Conservation (phyloP, 78 protist species). For the Pelomyxa schiedti region DNA sequence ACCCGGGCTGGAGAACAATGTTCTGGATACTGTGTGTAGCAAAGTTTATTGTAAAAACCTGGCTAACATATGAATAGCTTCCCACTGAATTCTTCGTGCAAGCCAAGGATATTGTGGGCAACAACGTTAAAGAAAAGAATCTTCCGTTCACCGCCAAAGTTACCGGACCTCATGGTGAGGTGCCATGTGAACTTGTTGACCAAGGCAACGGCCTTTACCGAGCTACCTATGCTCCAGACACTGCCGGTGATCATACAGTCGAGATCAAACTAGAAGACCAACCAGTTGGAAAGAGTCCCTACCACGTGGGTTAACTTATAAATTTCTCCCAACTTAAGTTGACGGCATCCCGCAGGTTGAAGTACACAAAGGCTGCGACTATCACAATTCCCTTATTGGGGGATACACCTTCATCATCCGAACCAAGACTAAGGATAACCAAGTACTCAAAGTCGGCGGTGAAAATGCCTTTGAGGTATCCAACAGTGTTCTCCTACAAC, state of each 20-base stretch:
- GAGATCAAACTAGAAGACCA: conserved; percentile 34
- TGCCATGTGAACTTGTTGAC: conserved; percentile 27
- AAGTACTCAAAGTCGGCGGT: conserved; percentile 39
- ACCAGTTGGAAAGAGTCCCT: conserved; percentile 46
- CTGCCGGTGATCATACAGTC: conserved; percentile 16
- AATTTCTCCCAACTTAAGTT: too few species aligned
- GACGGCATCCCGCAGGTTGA: too few species aligned
- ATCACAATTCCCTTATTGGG: conserved; percentile 23
- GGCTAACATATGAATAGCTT: too few species aligned
- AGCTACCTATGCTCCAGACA: conserved; percentile 12
- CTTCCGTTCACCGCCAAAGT: conserved; percentile 40
- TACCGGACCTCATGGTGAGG: conserved; percentile 32
- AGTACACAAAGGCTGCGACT: too few species aligned
- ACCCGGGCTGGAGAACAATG: neutral
- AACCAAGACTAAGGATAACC: conserved; percentile 43
- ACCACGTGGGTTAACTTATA: too few species aligned
- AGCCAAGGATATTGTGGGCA: neutral
- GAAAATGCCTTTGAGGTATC: too few species aligned
- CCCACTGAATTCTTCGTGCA: neutral
- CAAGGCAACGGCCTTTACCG: conserved; percentile 26
- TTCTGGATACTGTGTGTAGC: neutral
- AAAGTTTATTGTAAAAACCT: too few species aligned
- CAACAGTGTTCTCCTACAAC: too few species aligned
- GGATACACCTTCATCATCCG: conserved; percentile 51
- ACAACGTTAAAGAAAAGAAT: neutral